Evolutionary conservation across 139 green algal species (phyloP).

Genomic region (Coccomyxa sp.): DNA sequence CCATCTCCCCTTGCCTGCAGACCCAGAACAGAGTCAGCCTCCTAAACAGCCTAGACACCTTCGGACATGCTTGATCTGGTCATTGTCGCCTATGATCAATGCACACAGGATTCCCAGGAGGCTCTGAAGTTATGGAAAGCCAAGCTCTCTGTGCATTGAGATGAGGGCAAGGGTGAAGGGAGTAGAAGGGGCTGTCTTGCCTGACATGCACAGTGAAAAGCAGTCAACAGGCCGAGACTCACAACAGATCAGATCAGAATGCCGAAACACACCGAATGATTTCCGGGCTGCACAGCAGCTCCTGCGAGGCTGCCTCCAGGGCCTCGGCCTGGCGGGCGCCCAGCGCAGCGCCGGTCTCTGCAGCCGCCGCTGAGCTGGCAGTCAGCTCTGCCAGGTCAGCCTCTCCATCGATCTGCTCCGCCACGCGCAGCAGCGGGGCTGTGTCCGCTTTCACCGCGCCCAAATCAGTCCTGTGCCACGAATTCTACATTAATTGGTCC

Average conservation of each 20-base stretch:
- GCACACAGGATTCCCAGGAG: too few relatives aligned
- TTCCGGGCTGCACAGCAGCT: constrained; percentile 66
- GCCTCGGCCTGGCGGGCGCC: constrained; percentile 46
- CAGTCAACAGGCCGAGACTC: too few relatives aligned
- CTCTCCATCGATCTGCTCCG: constrained; percentile 16
- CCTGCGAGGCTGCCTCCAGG: constrained; percentile 39
- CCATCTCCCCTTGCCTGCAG: constrained; percentile 56
- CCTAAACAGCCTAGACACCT: neutral
- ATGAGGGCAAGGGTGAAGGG: too few relatives aligned
- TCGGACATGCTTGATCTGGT: neutral
- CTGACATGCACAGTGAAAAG: too few relatives aligned
- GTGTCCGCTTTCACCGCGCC: neutral
- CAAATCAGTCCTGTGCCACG: constrained; percentile 1
- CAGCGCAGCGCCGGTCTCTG: constrained; percentile 33
- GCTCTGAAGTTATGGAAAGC: too few relatives aligned
- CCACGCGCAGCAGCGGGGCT: neutral
- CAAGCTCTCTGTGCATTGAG: too few relatives aligned
- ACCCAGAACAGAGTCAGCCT: neutral
- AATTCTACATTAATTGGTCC: too few relatives aligned
- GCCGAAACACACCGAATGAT: constrained; percentile 38
- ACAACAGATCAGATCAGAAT: neutral
- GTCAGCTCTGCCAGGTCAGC: constrained; percentile 25
- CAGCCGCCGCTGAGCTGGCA: constrained; percentile 14
- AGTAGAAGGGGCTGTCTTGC: too few relatives aligned
- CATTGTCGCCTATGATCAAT: neutral